These are phyloP conservation scores for Luzula sylvatica DNA, from an alignment of 176 grass and related monocot species.

Conservation along the genomic window DNA sequence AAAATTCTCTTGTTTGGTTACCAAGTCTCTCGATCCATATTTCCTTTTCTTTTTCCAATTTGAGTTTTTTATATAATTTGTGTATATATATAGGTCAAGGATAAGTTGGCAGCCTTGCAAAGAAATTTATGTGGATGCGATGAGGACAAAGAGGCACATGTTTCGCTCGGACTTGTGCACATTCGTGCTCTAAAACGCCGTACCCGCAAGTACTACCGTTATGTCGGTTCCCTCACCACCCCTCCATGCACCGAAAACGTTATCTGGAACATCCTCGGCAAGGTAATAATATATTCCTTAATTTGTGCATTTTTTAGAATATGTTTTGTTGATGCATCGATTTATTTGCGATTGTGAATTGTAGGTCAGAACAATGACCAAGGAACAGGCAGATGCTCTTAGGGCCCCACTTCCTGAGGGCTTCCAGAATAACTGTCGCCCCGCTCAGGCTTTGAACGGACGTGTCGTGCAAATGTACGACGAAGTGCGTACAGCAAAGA, in stretches of 20 bases:
- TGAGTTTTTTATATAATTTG: too few species aligned
- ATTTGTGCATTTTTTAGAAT: not conserved
- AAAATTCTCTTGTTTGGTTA: too few species aligned
- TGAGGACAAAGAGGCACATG: constrained; percentile 21
- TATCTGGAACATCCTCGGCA: constrained; percentile 51
- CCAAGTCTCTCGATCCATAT: too few species aligned
- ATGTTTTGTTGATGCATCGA: not conserved
- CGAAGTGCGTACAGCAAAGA: too few species aligned
- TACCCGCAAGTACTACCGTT: constrained; percentile 54
- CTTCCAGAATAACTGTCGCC: constrained; percentile 26
- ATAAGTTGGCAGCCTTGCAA: constrained; percentile 11
- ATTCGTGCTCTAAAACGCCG: constrained; percentile 32
- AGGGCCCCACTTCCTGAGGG: constrained; percentile 12
- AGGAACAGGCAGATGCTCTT: constrained; percentile 36
- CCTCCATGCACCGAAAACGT: constrained; percentile 81
- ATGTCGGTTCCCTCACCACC: constrained; percentile 59
- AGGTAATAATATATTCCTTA: constrained; percentile 42
- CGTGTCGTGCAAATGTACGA: constrained; percentile 43
- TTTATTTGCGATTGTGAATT: constrained; percentile 6
- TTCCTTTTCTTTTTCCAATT: too few species aligned
- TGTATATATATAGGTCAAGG: constrained; percentile 36
- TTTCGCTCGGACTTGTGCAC: constrained; percentile 13
- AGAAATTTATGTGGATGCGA: not conserved
- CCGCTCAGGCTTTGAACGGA: constrained; percentile 43
- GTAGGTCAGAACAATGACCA: constrained; percentile 33